These are phyloP conservation scores for Canna indica DNA, from an alignment of 176 grass and related monocot species.

Conservation along the genomic window DNA sequence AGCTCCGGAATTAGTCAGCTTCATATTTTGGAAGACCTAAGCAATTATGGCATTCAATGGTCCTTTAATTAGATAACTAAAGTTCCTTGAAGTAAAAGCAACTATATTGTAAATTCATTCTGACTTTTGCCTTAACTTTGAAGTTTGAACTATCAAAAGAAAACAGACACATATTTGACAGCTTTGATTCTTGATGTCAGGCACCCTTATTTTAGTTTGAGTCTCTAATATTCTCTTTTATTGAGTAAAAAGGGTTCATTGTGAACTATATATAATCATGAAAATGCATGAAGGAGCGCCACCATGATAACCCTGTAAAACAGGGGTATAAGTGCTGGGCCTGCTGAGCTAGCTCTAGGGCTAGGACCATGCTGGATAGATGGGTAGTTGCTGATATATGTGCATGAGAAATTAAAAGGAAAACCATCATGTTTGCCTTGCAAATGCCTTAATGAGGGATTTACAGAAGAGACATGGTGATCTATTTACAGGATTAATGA, in stretches of 20 bases:
- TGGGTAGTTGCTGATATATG: neutral
- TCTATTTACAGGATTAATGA: neutral
- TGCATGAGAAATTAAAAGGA: neutral
- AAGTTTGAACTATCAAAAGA: too few species aligned
- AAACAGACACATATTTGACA: too few species aligned
- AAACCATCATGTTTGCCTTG: neutral
- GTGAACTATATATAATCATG: neutral
- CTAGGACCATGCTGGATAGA: neutral
- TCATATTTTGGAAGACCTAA: neutral
- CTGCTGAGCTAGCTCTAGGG: neutral
- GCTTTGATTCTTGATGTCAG: too few species aligned
- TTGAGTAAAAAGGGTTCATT: neutral
- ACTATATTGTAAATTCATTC: too few species aligned
- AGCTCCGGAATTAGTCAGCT: neutral
- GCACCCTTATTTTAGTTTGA: too few species aligned
- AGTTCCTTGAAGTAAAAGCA: too few species aligned
- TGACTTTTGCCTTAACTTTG: too few species aligned
- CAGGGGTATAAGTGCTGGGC: neutral
- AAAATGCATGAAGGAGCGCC: neutral
- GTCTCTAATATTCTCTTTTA: neutral
- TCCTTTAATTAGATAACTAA: neutral
- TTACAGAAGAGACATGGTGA: neutral
- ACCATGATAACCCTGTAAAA: neutral
- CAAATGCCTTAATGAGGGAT: neutral
- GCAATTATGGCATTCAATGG: neutral